These are phyloP conservation scores for Paracorniculantispora psalliotae DNA, from an alignment of 2,329 filamentous ascomycete genomes.

Conservation along the genomic window DNA sequence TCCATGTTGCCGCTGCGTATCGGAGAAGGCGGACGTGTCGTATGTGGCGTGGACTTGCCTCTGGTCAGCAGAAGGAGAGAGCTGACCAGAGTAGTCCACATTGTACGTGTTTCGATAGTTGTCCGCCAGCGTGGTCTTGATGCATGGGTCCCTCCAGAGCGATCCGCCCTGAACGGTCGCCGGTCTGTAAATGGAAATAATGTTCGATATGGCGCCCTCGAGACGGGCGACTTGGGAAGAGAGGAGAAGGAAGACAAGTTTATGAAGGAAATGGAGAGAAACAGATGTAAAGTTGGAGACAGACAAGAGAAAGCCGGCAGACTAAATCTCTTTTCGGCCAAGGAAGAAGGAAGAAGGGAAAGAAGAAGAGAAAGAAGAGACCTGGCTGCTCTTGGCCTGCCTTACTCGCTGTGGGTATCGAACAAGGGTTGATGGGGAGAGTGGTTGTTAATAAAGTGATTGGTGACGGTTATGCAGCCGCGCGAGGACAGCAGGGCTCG, in stretches of 20 bases:
- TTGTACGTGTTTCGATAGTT: slow-evolving; percentile 71
- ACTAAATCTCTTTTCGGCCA: slow-evolving; percentile 1
- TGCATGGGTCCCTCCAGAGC: slow-evolving; percentile 74
- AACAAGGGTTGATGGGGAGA: slow-evolving; percentile 7
- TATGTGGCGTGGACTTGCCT: slow-evolving; percentile 61
- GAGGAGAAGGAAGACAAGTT: not conserved
- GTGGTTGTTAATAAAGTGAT: slow-evolving; percentile 13
- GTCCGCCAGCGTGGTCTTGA: slow-evolving; percentile 67
- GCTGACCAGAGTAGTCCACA: slow-evolving; percentile 69
- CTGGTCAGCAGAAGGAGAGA: slow-evolving; percentile 60
- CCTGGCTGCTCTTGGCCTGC: slow-evolving; percentile 4
- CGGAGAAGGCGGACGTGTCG: slow-evolving; percentile 40
- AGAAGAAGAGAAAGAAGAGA: not conserved
- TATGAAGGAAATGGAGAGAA: not conserved
- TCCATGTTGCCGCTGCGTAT: slow-evolving; percentile 32
- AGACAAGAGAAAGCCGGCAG: not conserved
- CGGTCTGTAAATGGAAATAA: slow-evolving; percentile 57
- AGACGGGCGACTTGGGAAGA: slow-evolving; percentile 38
- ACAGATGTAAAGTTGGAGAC: not conserved
- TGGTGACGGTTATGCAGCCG: slow-evolving; percentile 10
- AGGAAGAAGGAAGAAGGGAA: not conserved
- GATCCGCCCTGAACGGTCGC: slow-evolving; percentile 68
- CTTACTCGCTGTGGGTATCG: slow-evolving; percentile 13
- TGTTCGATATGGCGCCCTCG: slow-evolving; percentile 49
- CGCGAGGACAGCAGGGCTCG: slow-evolving; percentile 1